phyloP scores from a whole-genome alignment of 129 eudicot species.

The Escallonia rubra region DNA sequence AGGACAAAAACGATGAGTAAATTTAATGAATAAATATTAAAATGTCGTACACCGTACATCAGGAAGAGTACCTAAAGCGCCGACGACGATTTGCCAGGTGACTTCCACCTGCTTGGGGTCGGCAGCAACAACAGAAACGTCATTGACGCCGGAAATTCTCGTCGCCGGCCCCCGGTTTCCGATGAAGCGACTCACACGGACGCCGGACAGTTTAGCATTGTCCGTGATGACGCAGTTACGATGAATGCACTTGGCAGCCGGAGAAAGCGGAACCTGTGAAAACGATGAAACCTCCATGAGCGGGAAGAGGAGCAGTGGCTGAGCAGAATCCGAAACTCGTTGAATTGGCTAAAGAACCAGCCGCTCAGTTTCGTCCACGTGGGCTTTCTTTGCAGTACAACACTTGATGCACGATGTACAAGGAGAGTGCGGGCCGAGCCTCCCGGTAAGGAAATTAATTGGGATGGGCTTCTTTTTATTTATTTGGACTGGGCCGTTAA shows the following conservation, averaged over 20 bases:
- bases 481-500: no score
- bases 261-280: neutral
- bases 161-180: neutral
- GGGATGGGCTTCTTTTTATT: no score
- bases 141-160: conserved; percentile 23
- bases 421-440: no score
- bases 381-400: no score
- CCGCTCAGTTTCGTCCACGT: neutral
- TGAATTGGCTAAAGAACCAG: neutral
- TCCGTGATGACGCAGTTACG: neutral
- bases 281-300: neutral
- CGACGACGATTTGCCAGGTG: conserved; percentile 75
- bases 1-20: neutral
- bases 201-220: neutral
- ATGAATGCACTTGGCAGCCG: neutral
- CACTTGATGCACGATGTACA: no score
- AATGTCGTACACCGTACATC: no score
- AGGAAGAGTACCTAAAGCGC: conserved; percentile 49
- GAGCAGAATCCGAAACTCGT: no score
- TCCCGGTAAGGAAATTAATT: no score
- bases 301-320: neutral
- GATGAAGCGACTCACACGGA: neutral
- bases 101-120: conserved; percentile 38
- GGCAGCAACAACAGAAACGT: conserved; percentile 25
- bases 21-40: neutral